Base-by-base conservation (phyloP, 192 early-diverging fungal genomes). In the Coemansia sp. region DNA sequence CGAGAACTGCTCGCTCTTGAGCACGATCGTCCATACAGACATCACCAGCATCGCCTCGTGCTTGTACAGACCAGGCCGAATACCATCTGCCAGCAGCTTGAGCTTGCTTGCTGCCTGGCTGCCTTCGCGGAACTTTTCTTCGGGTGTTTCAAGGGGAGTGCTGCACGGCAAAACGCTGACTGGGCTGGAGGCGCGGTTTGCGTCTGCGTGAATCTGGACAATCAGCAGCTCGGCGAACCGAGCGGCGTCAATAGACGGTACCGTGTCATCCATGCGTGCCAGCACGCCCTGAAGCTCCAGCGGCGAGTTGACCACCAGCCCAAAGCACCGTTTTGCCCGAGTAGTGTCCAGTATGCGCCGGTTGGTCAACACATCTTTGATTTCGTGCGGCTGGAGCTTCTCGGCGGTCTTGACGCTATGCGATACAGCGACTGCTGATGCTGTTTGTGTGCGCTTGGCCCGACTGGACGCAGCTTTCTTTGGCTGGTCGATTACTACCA, bases 1-100 rank as follows among this genome's bases (percentile, higher is more conserved):
- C 22, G 47, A 37, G 52, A 34, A 62, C 46, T 68, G 71, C 44
- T 52, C 42, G 47, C 66, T 58, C 69, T 64, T 67, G 47, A 74
- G 62, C 22, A 65, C 57, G 17, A 75, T 53, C 7, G 47, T 64
- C 78, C 78, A 81, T 14, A 71, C 28, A n/a, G 69, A 58, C 22
- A 64, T 17, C 5, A 65, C 60, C 2, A 62, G 22, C 37, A 53
- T 26, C 0, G 69, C 65, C 60, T 81, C 78, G 59, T 17, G 51
- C 11, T 52, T 47, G 52, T 72, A 72, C 23, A 79, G 59, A 1
- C 71, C 67, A 0, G 22, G 59, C 14, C 23, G 58, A 7, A 65
- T 49, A 5, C 20, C 21, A 22, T 37, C 36, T 9, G 19, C 50
- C n/a, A 62, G 50, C 6, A n/a, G 26, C 34, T 25, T 26, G 11